A percentile compares a stretch with the other conserved stretches of the same genome.
Evolutionary conservation across 441 rosid species (phyloP).

Genomic region (Euphorbia neoarborescens): DNA sequence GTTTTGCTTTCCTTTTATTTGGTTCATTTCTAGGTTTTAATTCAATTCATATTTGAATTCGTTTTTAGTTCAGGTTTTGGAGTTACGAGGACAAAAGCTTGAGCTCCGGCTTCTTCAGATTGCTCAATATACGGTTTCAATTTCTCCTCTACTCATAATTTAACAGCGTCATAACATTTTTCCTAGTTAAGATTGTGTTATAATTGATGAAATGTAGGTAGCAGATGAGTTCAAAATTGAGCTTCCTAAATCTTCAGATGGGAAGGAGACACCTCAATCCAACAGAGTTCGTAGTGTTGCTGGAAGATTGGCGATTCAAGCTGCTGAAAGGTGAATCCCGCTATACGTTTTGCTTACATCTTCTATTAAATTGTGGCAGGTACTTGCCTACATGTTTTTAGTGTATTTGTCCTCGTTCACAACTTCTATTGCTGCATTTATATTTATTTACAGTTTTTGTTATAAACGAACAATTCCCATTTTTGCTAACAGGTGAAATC

Average conservation of each 20-base stretch:
- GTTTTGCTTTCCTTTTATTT: neutral
- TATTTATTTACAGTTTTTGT: neutral
- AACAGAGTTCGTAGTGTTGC: conserved; percentile 78
- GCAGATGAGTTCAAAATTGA: conserved; percentile 79
- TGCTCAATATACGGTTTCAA: conserved; percentile 54
- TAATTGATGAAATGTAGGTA: conserved; percentile 36
- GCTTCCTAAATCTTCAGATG: conserved; percentile 69
- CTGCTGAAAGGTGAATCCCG: conserved; percentile 56
- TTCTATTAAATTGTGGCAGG: conserved; percentile 83
- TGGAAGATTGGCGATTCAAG: conserved; percentile 68
- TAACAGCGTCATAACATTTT: neutral
- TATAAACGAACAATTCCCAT: neutral
- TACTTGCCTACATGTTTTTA: conserved; percentile 16
- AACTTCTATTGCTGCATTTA: neutral
- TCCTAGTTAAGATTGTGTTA: neutral
- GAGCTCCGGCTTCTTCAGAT: conserved; percentile 54
- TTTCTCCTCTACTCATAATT: neutral
- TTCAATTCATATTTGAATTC: neutral
- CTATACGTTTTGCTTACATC: neutral
- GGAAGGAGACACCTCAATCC: conserved; percentile 73
- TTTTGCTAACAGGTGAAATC: conserved; percentile 66
- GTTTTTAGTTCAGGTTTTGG: conserved; percentile 44
- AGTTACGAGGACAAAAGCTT: conserved; percentile 74
- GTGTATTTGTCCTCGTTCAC: neutral
- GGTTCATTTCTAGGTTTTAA: neutral